Percentiles rank a stretch among this genome's conserved stretches.
These are phyloP conservation scores for Fraxinus greggii DNA, from an alignment of 305 asterid genomes.

Conservation along the genomic window DNA sequence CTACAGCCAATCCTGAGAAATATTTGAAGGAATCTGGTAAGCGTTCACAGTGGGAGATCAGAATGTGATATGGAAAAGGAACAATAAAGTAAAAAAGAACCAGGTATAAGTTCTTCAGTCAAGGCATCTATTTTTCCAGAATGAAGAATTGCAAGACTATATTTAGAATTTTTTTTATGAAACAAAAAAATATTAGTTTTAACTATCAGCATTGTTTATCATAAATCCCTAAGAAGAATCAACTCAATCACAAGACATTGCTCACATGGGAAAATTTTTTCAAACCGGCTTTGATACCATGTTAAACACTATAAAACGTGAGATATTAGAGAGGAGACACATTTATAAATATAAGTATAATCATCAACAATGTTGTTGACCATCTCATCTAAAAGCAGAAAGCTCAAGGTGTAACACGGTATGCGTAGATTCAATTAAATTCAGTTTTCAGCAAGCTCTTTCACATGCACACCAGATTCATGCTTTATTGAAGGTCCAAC, in stretches of 20 bases:
- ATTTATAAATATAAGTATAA: neutral
- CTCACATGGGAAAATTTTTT: neutral
- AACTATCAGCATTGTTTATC: neutral
- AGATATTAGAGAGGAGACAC: neutral
- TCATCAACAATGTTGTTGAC: neutral
- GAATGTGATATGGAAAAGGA: neutral
- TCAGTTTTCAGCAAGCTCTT: neutral
- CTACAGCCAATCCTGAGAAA: constrained; percentile 79
- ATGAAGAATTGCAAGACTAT: neutral
- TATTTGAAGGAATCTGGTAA: constrained; percentile 19
- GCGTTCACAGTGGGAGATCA: neutral
- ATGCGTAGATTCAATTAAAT: neutral
- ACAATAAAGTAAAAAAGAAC: neutral
- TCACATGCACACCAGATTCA: neutral
- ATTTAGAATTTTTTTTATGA: neutral
- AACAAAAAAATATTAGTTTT: neutral
- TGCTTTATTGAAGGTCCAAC: neutral
- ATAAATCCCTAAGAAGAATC: neutral
- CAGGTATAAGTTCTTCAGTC: neutral
- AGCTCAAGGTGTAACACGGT: neutral
- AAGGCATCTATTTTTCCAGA: neutral
- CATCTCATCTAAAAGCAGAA: neutral
- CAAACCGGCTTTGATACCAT: neutral
- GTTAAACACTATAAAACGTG: neutral
- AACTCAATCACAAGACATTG: neutral